Evolutionary conservation across 768 basidiomycete species (phyloP), one percentile per base, ranked within the genome.

Genomic region (Mrakia frigida): DNA sequence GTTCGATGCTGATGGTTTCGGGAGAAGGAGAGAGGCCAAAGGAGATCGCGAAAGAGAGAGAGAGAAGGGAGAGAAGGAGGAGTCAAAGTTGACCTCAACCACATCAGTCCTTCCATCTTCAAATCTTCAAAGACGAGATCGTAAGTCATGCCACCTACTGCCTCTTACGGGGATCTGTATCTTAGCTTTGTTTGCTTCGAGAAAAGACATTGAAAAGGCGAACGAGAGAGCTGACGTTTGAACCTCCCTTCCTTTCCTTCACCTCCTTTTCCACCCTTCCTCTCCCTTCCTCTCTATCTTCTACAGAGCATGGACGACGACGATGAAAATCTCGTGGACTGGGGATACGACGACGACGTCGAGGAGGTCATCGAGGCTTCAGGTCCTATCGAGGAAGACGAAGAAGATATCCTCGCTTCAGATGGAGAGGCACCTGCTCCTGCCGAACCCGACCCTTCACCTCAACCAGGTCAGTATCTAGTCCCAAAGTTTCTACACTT

Each of bases 271-370:
- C 14, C 69, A 18, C 7, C 43, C 37, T 14, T 21, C 43, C 23
- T 67, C 43, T 25, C 65, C 39, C 39, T 31, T 4, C 10, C 63
- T 50, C 16, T 28, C 60, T 16, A 35, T 31, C 37, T 33, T 39
- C 23, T 56, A 3, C 63, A 65, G 50, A 70, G 9, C 4, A 72
- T 72, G 70, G 70, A 72, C 52, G 53, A 46, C 50, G 74, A 75
- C 28, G 73, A 74, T 53, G 74, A 75, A 14, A 52, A 75, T 9
- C 43, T 56, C 52, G 65, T 75, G 35, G 74, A 75, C 41, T 75
- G 74, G 74, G 74, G 74, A 35, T 75, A 70, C 68, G 74, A 75
- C 33, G 74, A 75, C 28, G 67, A 69, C 6, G 74, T 69, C 0
- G 74, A 69, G 46, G 37, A 37, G 35, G 35, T 37, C 25, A n/a